A percentile compares a stretch with the other conserved stretches of the same genome.
These are phyloP conservation scores for Aaosphaeria arxii DNA, from an alignment of 2,329 filamentous ascomycete species.

Conservation along the genomic window DNA sequence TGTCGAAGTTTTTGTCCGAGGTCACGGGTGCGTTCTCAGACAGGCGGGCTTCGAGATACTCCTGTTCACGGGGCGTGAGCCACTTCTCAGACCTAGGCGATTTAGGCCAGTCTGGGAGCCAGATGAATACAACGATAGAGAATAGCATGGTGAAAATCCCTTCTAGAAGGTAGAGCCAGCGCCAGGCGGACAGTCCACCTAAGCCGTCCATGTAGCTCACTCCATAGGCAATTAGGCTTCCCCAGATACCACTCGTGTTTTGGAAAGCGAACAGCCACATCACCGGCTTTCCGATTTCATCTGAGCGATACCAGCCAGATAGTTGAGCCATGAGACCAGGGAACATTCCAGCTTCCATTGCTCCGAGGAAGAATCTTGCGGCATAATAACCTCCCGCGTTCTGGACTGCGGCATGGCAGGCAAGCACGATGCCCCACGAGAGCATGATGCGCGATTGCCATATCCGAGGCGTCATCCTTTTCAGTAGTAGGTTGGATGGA, in stretches of 20 bases:
- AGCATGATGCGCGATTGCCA: conserved; percentile 33
- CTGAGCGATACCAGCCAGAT: conserved; percentile 59
- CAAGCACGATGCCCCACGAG: conserved; percentile 19
- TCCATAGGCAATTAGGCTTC: conserved; percentile 15
- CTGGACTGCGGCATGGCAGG: conserved; percentile 38
- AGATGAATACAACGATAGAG: conserved; percentile 30
- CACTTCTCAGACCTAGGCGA: conserved; percentile 30
- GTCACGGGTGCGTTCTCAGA: conserved; percentile 37
- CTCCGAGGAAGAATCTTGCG: conserved; percentile 36
- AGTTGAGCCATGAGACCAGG: conserved; percentile 47
- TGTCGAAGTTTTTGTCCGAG: conserved; percentile 30
- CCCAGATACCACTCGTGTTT: conserved; percentile 28
- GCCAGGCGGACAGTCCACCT: conserved; percentile 5
- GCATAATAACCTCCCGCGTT: conserved; percentile 46
- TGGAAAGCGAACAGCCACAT: conserved; percentile 32
- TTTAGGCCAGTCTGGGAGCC: conserved; percentile 45
- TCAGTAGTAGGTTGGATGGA: conserved; percentile 35
- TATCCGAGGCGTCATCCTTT: conserved; percentile 30
- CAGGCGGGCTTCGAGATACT: conserved; percentile 37
- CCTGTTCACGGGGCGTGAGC: conserved; percentile 37
- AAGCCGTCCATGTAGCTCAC: conserved; percentile 7
- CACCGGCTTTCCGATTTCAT: conserved; percentile 32
- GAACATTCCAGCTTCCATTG: conserved; percentile 23
- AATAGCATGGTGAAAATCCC: conserved; percentile 41
- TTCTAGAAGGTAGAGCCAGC: conserved; percentile 42